These are phyloP conservation scores for Sorghum bicolor DNA, from an alignment of 176 grass and related monocot genomes.

Conservation along the genomic window Sorghum_bicolor_NCBIv3 NC_012870.2:11936001-11936500, in stretches of 20 bases:
- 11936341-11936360: background rate
- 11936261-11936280: conserved; percentile 40
- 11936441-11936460: conserved; percentile 22
- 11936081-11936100: conserved; percentile 91
- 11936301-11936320: conserved; percentile 28
- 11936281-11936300: background rate
- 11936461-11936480: background rate
- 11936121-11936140: conserved; percentile 73
- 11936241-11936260: conserved; percentile 77
- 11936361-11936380: background rate
- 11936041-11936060: conserved; percentile 24
- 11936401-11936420: background rate
- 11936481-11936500: background rate
- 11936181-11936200: conserved; percentile 23
- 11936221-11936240: background rate
- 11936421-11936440: background rate
- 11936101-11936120: conserved; percentile 86
- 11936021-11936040: background rate
- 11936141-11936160: conserved; percentile 12
- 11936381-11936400: background rate
- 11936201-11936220: conserved; percentile 38
- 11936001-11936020: background rate
- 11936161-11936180: background rate
- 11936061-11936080: conserved; percentile 96
- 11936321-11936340: background rate